Conservation (phyloP, 2,329 filamentous ascomycete genomes). For the Neonectria magnoliae region DNA sequence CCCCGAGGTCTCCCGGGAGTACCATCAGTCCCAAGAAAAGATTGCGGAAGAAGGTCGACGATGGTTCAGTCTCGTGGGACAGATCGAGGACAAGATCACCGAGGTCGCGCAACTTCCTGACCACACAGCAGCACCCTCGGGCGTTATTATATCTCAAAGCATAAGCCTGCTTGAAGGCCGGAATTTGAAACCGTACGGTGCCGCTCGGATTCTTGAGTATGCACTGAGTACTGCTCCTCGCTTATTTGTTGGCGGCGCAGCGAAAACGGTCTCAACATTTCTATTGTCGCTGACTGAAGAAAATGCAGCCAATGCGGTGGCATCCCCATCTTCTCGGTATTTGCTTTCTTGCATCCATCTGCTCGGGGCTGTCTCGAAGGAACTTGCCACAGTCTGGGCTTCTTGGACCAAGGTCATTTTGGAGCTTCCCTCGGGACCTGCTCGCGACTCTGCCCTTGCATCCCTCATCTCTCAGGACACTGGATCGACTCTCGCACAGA, state of each 20-base stretch:
- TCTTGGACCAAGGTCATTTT: slow-evolving; percentile 56
- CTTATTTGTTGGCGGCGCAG: slow-evolving; percentile 51
- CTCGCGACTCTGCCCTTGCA: slow-evolving; percentile 49
- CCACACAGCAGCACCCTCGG: slow-evolving; percentile 45
- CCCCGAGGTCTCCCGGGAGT: slow-evolving; percentile 84
- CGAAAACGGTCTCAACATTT: slow-evolving; percentile 52
- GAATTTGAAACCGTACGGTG: slow-evolving; percentile 67
- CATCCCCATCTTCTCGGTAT: slow-evolving; percentile 74
- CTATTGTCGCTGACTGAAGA: slow-evolving; percentile 63
- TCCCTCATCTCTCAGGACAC: slow-evolving; percentile 59
- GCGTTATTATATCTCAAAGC: slow-evolving; percentile 46
- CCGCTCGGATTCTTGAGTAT: slow-evolving; percentile 58
- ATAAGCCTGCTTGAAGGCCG: slow-evolving; percentile 58
- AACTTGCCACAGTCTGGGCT: slow-evolving; percentile 57
- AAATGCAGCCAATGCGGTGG: slow-evolving; percentile 67
- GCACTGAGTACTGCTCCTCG: slow-evolving; percentile 51
- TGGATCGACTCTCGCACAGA: slow-evolving; percentile 51
- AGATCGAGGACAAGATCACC: slow-evolving; percentile 52
- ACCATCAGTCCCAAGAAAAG: slow-evolving; percentile 74
- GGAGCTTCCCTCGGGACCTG: slow-evolving; percentile 35
- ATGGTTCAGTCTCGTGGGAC: slow-evolving; percentile 70
- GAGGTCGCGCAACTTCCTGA: slow-evolving; percentile 38
- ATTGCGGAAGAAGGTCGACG: slow-evolving; percentile 74
- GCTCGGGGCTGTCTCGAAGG: slow-evolving; percentile 55
- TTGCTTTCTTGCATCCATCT: slow-evolving; percentile 73